Base-by-base conservation (phyloP, 352 stramenopile genomes). In the Globisporangium megalacanthum region DNA sequence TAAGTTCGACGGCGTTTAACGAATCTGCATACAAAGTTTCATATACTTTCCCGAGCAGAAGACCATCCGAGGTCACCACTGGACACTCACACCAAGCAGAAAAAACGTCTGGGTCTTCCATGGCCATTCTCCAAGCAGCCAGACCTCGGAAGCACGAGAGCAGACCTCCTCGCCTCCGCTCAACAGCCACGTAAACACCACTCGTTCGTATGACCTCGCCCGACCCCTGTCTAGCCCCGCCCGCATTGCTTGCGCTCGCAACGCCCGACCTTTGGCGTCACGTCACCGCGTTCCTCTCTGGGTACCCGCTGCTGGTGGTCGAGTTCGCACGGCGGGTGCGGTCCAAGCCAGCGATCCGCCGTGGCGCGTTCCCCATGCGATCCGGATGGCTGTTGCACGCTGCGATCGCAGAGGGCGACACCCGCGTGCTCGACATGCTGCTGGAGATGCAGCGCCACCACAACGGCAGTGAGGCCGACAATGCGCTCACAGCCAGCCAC, bases 361-460 rank as follows among this genome's bases (percentile, higher is more conserved):
- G 47, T 14, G 49, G 54, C 20, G 36, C 17, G 10, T 60, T 53
- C 44, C 54, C 36, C 22, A 61, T 54, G 55, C 48, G 39, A n/a
- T 13, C 15, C 14, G 55, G 55, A 10, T 61, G 55, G 55, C 47
- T 61, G 17, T 20, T 46, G 20, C 55, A 61, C 49, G 55, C 45
- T 20, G 55, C 55, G 47, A 61, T 61, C 33, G 55, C 39, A 3
- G 55, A 49, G 46, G 22, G 39, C 47, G 39, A 61, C 19, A 19
- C 15, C 11, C 35, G 31, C 19, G 48, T 55, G 55, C 55, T 61
- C 20, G 39, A 45, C 5, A 45, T 50, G 6, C 19, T 49, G 37
- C 55, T 61, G 22, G 36, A 61, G 19, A 10, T 20, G 22, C 35
- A 50, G 55, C 47, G 22, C 35, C 25, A 54, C 22, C 54, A 60